Percentiles rank a stretch among this genome's conserved stretches.
These are phyloP conservation scores for Neurospora intermedia DNA, from an alignment of 495 filamentous ascomycete species.

Conservation along the genomic window DNA sequence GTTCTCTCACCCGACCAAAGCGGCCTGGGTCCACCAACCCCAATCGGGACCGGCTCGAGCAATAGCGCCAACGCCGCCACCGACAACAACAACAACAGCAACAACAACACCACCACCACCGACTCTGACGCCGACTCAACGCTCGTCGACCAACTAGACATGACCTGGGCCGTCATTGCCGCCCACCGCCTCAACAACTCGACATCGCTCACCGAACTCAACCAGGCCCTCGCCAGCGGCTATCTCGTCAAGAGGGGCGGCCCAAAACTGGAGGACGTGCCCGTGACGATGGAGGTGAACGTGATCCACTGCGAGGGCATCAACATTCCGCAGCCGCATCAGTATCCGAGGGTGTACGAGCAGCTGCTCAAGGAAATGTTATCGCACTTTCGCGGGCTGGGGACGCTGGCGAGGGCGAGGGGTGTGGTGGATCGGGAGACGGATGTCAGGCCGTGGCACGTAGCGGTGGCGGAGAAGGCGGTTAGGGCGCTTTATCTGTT, in stretches of 20 bases:
- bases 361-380: conserved; percentile 59
- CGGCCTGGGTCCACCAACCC: conserved; percentile 36
- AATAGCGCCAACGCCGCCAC: background rate
- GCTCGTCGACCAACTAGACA: conserved; percentile 67
- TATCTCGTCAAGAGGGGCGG: conserved; percentile 70
- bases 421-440: conserved; percentile 51
- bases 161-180: conserved; percentile 70
- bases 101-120: background rate
- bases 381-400: conserved; percentile 64
- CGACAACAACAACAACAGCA: background rate
- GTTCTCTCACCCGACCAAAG: conserved; percentile 47
- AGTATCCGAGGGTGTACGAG: conserved; percentile 41
- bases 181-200: conserved; percentile 62
- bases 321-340: conserved; percentile 5
- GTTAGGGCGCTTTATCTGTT: conserved; percentile 45
- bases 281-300: conserved; percentile 54
- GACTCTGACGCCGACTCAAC: conserved; percentile 63
- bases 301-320: conserved; percentile 46
- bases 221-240: conserved; percentile 56
- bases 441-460: conserved; percentile 73
- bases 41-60: conserved; percentile 22
- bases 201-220: conserved; percentile 49
- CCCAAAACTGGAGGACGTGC: conserved; percentile 46
- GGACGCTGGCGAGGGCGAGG: conserved; percentile 57
- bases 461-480: conserved; percentile 65